These are phyloP conservation scores for Pyricularia pennisetigena DNA, from an alignment of 2,329 filamentous ascomycete genomes.

Conservation along the genomic window DNA sequence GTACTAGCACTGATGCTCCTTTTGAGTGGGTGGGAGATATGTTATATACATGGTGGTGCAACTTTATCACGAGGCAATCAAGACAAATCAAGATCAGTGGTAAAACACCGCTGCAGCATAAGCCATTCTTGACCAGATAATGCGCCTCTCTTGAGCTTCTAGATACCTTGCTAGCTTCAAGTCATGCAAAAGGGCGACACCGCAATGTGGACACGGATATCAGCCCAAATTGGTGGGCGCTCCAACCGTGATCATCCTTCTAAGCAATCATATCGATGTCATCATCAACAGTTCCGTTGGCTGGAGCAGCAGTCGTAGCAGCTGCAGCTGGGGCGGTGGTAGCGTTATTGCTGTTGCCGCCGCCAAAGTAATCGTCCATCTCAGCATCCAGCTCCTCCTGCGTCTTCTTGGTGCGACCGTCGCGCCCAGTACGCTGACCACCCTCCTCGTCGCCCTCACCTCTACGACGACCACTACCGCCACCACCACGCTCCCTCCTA, in stretches of 20 bases:
- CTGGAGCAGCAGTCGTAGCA: slow-evolving; percentile 4
- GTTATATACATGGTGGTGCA: background rate
- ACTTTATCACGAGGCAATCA: background rate
- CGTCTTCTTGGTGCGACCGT: slow-evolving; percentile 67
- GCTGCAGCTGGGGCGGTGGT: slow-evolving; percentile 8
- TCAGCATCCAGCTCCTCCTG: slow-evolving; percentile 91
- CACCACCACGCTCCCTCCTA: slow-evolving; percentile 28
- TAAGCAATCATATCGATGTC: slow-evolving; percentile 19
- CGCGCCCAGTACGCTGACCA: slow-evolving; percentile 31
- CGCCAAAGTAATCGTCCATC: slow-evolving; percentile 85
- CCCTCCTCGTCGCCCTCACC: slow-evolving; percentile 9
- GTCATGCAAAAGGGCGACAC: background rate
- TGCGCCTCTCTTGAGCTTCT: background rate
- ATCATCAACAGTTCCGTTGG: slow-evolving; percentile 26
- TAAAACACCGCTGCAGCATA: background rate
- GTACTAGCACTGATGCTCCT: background rate
- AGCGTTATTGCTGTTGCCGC: slow-evolving; percentile 22
- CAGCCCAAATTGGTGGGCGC: background rate
- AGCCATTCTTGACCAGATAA: background rate
- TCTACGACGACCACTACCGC: slow-evolving; percentile 21
- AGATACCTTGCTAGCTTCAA: background rate
- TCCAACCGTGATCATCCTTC: background rate
- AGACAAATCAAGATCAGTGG: background rate
- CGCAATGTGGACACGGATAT: background rate
- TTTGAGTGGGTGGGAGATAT: background rate